A percentile compares a stretch with the other conserved stretches of the same genome.
These are phyloP conservation scores for Orobanche coerulescens DNA, from an alignment of 257 asterid genomes.

Conservation along the genomic window DNA sequence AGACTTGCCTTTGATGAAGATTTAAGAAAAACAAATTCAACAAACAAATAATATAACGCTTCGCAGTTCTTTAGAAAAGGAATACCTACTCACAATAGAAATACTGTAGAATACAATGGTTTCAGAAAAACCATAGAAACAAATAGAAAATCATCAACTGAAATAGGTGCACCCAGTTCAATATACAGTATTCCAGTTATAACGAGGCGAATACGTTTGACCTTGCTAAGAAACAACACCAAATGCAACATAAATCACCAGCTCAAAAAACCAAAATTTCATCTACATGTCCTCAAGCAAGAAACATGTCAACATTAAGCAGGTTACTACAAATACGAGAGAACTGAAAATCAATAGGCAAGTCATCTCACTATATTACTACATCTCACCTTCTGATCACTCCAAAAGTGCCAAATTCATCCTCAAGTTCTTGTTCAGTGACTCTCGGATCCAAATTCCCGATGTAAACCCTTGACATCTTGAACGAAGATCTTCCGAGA, in stretches of 20 bases:
- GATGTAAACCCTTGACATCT: constrained; percentile 77
- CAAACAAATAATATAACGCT: not conserved
- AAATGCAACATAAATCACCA: not conserved
- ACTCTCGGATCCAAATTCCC: constrained; percentile 92
- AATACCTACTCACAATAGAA: not conserved
- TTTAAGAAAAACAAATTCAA: not conserved
- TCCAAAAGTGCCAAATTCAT: constrained; percentile 77
- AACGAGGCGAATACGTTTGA: not conserved
- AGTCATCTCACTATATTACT: no score
- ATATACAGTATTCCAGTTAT: not conserved
- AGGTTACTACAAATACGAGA: no score
- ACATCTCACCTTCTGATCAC: constrained; percentile 63
- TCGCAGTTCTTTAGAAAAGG: not conserved
- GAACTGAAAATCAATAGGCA: not conserved
- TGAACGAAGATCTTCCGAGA: constrained; percentile 18
- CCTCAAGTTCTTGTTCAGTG: constrained; percentile 88
- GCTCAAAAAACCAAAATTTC: not conserved
- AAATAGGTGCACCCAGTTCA: not conserved
- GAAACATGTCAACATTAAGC: no score
- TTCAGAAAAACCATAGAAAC: not conserved
- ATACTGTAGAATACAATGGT: not conserved
- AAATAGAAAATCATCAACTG: not conserved
- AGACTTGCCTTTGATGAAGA: not conserved
- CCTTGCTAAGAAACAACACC: not conserved
- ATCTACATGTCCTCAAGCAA: not conserved